Base-by-base conservation (phyloP, 2,329 filamentous ascomycete species). In the Fusarium napiforme region DNA sequence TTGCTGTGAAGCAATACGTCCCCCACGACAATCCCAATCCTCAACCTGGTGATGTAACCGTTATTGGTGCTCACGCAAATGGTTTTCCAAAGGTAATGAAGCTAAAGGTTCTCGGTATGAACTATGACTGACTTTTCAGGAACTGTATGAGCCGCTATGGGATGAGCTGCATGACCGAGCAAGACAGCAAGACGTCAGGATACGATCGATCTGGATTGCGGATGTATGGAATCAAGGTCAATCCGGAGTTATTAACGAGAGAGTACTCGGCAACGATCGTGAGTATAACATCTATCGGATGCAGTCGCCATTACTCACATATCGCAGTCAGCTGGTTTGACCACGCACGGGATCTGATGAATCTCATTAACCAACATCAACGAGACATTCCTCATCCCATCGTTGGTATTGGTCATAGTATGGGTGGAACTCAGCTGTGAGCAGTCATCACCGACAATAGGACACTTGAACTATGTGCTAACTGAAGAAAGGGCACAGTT, bases 21-120 rank as follows among this genome's bases (percentile, higher is more conserved):
- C 60, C 60, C 4, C 14, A 39, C 7, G 52, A 47, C 18, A 63
- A 60, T 9, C 9, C 34, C 23, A 19, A 34, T 23, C 53, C 52
- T 30, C 53, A 28, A 5, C 34, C 28, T 16, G 60, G 53, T 18
- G 60, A 63, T 23, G n/a, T 63, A 4, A 63, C 60, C 8, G 34
- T 63, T 4, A 28, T 63, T 1, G 60, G 52, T 9, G 60, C 52
- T 40, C 60, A 63, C 1, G 60, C 60, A 12, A 63, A 63, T 12
- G 60, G 60, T 2, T 63, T 63, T 23, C 60, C 60, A 15, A 63
- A 63, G 42, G 52, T 63, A 36, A 2, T 2, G 8, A 9, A 43
- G 11, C 19, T n/a, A 1, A 3, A 5, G 0, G 5, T 0, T 26
- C 2, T 5, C 2, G 2, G 4, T 14, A 0, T 0, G 0, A 18